Base-by-base conservation (phyloP, 352 stramenopile genomes). In the Globisporangium middletonii region DNA sequence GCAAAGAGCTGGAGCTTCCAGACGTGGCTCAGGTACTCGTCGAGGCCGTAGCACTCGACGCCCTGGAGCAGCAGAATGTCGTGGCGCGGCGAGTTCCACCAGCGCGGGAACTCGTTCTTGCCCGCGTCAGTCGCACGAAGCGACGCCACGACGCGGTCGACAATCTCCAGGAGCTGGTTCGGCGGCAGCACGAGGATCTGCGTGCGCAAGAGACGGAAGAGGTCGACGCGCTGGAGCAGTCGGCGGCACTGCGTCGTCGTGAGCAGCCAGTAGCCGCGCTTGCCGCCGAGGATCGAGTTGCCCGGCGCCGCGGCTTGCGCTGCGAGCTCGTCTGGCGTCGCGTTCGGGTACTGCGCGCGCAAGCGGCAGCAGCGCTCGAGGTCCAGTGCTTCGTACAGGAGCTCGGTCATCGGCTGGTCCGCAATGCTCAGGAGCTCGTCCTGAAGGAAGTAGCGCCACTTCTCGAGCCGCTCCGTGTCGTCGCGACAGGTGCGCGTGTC, bases 51-150 rank as follows among this genome's bases (percentile, higher is more conserved):
- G 59, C 76, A 89, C 55, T 94, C 86, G 19, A 94, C 77, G 46
- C 79, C 84, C 63, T 93, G 86, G 35, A 94, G 65, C 53, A 95
- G 64, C 55, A 92, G 47, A 57, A 92, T 86, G 45, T 95, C 86
- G 57, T 89, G 82, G 11, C 73, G 71, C 9, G 86, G 86, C 28
- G 71, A 81, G 52, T 59, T 77, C 86, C 86, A 95, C 86, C 86
- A 95, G 41, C 35, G 18, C 47, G 86, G 86, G 50, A 79, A 89
- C 13, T 73, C 52, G 23, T 55, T 51, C 2, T 53, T 54, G 9
- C 43, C 18, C 1, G 54, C 33, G 12, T 62, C 47, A 2, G 53
- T 38, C 33, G 33, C 45, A 9, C 42, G 58, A 12, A 82, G 55
- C 8, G 67, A 68, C 49, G 57, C 63, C 23, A 90, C 66, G 0